These are phyloP conservation scores for Fusarium tuaranense DNA, from an alignment of 2,329 filamentous ascomycete genomes.

Conservation along the genomic window DNA sequence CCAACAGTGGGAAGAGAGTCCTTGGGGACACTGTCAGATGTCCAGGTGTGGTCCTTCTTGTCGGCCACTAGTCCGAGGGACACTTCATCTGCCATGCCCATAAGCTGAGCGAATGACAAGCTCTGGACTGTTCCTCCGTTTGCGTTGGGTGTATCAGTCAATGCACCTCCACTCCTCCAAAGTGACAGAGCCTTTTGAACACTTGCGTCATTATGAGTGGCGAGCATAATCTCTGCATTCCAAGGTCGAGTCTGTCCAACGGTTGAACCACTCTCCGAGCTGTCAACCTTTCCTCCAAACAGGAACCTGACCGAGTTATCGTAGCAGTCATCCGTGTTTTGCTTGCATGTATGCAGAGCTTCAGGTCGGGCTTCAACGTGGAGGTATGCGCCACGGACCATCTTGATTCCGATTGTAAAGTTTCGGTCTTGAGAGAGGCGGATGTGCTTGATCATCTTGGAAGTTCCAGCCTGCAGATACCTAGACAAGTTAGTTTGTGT, in stretches of 20 bases:
- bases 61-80: conserved; percentile 12
- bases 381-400: conserved; percentile 12
- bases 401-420: conserved; percentile 13
- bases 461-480: conserved; percentile 10
- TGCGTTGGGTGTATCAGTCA: neutral
- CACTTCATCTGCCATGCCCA: conserved; percentile 22
- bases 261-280: neutral
- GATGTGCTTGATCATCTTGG: conserved; percentile 16
- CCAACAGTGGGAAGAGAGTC: conserved; percentile 6
- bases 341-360: conserved; percentile 3
- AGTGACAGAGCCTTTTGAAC: conserved; percentile 7
- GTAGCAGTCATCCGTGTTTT: conserved; percentile 12
- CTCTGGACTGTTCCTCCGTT: conserved; percentile 14
- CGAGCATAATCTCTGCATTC: conserved; percentile 17
- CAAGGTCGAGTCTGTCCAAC: neutral
- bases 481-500: neutral
- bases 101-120: conserved; percentile 13
- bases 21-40: neutral
- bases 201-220: conserved; percentile 12
- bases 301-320: conserved; percentile 13
- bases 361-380: conserved; percentile 2
- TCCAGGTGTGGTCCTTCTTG: conserved; percentile 2
- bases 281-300: neutral
- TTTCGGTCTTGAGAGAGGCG: neutral
- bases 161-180: neutral